These are phyloP conservation scores for Rosa hybrid DNA, from an alignment of 331 rosid genomes.

Conservation along the genomic window DNA sequence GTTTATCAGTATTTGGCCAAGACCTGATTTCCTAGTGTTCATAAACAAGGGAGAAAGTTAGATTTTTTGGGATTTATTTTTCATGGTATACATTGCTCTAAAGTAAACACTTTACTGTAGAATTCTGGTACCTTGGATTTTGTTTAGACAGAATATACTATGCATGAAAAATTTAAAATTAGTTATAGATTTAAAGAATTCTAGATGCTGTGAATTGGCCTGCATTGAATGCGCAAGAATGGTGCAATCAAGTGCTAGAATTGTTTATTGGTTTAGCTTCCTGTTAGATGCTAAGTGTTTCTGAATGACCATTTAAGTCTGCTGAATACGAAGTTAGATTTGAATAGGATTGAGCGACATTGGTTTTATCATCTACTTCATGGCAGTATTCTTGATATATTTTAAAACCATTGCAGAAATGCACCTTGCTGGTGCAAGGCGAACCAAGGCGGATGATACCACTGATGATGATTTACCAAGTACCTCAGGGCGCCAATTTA, in stretches of 20 bases:
- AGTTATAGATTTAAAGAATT: neutral
- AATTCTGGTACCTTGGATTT: neutral
- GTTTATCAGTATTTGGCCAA: neutral
- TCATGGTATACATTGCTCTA: neutral
- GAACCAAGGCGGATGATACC: constrained; percentile 72
- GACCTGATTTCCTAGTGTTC: neutral
- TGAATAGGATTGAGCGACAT: neutral
- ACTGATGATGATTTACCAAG: constrained; percentile 92
- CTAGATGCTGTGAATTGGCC: neutral
- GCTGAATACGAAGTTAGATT: neutral
- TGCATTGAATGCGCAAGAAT: neutral
- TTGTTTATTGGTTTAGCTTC: neutral
- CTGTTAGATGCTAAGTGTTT: constrained; percentile 1
- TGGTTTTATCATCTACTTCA: neutral
- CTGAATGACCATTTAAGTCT: neutral
- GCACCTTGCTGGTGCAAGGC: constrained; percentile 82
- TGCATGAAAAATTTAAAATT: neutral
- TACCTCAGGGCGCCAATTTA: constrained; percentile 90
- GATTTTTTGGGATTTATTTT: neutral
- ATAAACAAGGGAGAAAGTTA: neutral
- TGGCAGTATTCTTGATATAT: constrained; percentile 3
- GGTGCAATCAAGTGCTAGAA: neutral
- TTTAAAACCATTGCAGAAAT: constrained; percentile 58
- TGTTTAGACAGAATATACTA: neutral
- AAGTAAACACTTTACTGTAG: too few species aligned